These are phyloP conservation scores for Coelastrella sp. DNA, from an alignment of 139 green algal genomes.

Conservation along the genomic window DNA sequence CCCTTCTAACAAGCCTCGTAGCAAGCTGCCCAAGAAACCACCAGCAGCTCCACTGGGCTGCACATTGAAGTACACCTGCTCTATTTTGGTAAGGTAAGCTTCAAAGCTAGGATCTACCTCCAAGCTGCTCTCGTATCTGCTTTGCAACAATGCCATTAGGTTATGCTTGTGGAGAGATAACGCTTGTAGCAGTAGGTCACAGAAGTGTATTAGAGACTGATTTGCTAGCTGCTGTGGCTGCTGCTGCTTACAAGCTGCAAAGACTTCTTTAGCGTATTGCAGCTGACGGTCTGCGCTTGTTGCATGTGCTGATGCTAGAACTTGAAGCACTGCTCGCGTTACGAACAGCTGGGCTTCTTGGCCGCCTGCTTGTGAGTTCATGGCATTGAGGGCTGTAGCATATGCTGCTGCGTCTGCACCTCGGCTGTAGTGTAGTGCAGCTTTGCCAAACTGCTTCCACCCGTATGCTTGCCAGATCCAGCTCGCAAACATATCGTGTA, in stretches of 20 bases:
- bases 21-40: conserved; percentile 30
- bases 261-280: conserved; percentile 25
- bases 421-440: conserved; percentile 48
- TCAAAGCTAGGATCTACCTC: conserved; percentile 34
- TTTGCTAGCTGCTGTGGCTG: neutral
- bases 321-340: conserved; percentile 54
- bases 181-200: conserved; percentile 41
- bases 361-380: conserved; percentile 5
- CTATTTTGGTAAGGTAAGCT: conserved; percentile 40
- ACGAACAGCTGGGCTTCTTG: conserved; percentile 57
- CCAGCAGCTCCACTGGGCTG: neutral
- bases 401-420: conserved; percentile 48
- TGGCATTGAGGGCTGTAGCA: conserved; percentile 31
- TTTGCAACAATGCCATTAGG: conserved; percentile 40
- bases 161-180: conserved; percentile 8
- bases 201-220: conserved; percentile 45
- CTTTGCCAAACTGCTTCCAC: conserved; percentile 47
- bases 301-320: conserved; percentile 46
- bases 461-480: conserved; percentile 48
- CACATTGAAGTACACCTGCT: conserved; percentile 42
- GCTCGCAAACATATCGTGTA: conserved; percentile 53
- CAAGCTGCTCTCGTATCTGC: conserved; percentile 18
- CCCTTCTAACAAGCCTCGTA: conserved; percentile 41
- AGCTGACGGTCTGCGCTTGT: conserved; percentile 31
- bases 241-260: conserved; percentile 33